Conservation (phyloP, 805 yeast genomes). For the Saccharomycopsis lassenensis region DNA sequence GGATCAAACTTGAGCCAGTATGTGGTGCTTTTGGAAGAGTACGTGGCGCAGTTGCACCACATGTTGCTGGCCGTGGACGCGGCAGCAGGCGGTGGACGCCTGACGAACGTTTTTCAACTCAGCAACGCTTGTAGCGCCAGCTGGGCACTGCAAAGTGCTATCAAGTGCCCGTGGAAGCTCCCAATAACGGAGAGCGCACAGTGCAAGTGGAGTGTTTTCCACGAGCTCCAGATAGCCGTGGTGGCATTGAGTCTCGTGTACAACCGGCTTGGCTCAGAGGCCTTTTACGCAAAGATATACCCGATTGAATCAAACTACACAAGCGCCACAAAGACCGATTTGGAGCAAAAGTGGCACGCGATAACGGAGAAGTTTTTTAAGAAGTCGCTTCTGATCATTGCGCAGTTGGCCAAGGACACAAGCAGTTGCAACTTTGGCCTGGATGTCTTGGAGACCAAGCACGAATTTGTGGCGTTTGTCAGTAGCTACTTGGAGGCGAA, state of each 20-base stretch:
- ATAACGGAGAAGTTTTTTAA: conserved; percentile 12
- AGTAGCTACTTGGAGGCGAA: conserved; percentile 9
- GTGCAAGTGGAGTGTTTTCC: conserved; percentile 8
- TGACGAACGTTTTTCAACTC: too few species aligned
- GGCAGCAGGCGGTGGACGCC: not conserved
- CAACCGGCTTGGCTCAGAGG: conserved; percentile 8
- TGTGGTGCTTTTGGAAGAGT: conserved; percentile 5
- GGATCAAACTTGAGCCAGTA: conserved; percentile 6
- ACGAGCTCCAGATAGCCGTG: conserved; percentile 9
- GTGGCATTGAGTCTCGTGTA: conserved; percentile 6
- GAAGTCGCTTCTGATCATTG: conserved; percentile 8
- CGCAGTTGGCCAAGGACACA: conserved; percentile 1
- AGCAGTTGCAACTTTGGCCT: not conserved
- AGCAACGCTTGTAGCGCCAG: not conserved
- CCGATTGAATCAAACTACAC: not conserved
- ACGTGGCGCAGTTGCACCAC: conserved; percentile 4
- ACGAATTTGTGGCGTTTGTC: conserved; percentile 10
- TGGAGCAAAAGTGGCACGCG: conserved; percentile 8
- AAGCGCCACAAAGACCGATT: not conserved
- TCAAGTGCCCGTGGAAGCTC: conserved; percentile 11
- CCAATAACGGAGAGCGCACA: conserved; percentile 3
- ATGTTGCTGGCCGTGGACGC: not conserved
- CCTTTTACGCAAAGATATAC: conserved; percentile 5
- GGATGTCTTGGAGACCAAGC: conserved; percentile 5
- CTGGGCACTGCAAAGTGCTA: not conserved